Conservation (phyloP, 2,329 filamentous ascomycete genomes). For the Curvularia sp. region DNA sequence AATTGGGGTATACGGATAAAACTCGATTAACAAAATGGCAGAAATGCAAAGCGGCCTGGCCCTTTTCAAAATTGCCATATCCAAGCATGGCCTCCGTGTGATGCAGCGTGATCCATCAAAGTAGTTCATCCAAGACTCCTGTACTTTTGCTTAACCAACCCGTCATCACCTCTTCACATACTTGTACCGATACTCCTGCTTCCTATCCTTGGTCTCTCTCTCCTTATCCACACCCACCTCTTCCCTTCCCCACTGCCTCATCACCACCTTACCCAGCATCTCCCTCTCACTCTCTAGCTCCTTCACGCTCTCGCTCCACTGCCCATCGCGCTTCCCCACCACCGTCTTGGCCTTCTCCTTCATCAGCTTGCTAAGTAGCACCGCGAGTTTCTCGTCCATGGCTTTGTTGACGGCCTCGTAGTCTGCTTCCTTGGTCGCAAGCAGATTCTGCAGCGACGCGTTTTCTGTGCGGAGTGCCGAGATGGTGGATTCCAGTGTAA, state of each 20-base stretch:
- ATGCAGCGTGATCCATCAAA: neutral
- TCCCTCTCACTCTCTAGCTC: conserved; percentile 37
- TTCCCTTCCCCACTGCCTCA: conserved; percentile 48
- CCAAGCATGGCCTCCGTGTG: neutral
- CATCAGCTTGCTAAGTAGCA: conserved; percentile 36
- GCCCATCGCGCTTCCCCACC: conserved; percentile 42
- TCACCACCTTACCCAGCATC: conserved; percentile 40
- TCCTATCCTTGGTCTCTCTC: conserved; percentile 31
- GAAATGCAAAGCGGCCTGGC: neutral
- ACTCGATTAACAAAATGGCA: neutral
- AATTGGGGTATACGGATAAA: neutral
- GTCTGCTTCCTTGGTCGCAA: conserved; percentile 32
- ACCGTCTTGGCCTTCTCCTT: conserved; percentile 43
- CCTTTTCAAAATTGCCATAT: neutral
- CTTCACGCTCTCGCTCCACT: conserved; percentile 42
- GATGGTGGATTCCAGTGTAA: conserved; percentile 18
- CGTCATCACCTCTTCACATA: conserved; percentile 28
- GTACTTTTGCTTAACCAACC: neutral
- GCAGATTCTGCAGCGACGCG: conserved; percentile 27
- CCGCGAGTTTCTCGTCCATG: conserved; percentile 45
- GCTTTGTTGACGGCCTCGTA: conserved; percentile 41
- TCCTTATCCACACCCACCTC: conserved; percentile 40
- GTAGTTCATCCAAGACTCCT: neutral
- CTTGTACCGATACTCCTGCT: conserved; percentile 42
- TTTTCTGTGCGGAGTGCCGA: conserved; percentile 25